Base-by-base conservation (phyloP, 2,329 filamentous ascomycete genomes). In the Neofusicoccum sp. region DNA sequence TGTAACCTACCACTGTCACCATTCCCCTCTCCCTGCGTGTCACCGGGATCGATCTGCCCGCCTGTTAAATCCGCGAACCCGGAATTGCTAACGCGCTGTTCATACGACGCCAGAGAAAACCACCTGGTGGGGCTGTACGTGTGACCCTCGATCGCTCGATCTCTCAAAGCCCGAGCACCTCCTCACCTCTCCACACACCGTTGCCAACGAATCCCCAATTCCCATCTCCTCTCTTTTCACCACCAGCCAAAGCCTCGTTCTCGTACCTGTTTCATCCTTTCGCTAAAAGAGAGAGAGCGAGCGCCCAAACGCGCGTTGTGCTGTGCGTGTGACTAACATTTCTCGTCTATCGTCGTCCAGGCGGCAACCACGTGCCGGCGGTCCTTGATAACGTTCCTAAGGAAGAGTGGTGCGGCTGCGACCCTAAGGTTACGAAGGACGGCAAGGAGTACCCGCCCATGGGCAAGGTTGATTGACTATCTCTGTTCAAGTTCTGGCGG, bases 401-500 rank as follows among this genome's bases (percentile, higher is more conserved):
- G 36, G 73, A 78, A 5, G 79, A 89, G 41, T 83, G 87, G 75
- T 91, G 89, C 78, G 78, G 77, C 26, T 91, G 88, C 71, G 78
- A 81, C 67, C 87, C 88, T 30, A 83, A 84, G 70, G 78, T 89
- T 64, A 82, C 86, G 69, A 78, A 79, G 41, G 81, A 84, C 60
- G 86, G 85, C 47, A 84, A 83, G 68, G 68, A 81, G 68, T 90
- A 89, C 68, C 87, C 87, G 62, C 86, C 87, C 30, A 87, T 84
- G 81, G 86, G 80, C 4, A 75, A 73, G 38, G 71, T 73, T 6
- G 48, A 44, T 36, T 60, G 58, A 54, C 48, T 54, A 45, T 40
- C 58, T 5, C 12, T 33, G 16, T 26, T 60, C 38, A 44, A 43
- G 30, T 53, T 60, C 26, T 60, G 58, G 48, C 9, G 20, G 16